Evolutionary conservation across 441 rosid genomes (phyloP).

Genomic region (Populus tomentosa): DNA sequence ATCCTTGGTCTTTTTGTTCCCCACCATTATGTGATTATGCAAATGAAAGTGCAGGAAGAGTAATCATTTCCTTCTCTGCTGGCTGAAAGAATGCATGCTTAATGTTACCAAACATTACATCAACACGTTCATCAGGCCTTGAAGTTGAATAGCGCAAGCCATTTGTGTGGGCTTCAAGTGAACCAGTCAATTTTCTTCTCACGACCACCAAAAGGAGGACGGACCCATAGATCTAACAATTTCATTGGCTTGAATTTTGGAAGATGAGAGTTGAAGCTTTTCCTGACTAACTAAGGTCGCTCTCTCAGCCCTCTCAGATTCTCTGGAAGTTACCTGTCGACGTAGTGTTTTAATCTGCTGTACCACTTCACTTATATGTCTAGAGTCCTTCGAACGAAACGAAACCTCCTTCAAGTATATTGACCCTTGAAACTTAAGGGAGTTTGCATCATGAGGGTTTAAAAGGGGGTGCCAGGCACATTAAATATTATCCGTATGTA

Average conservation of each 20-base stretch:
- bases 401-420: constrained; percentile 52
- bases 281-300: constrained; percentile 79
- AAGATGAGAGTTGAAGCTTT: constrained; percentile 61
- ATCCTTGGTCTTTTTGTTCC: constrained; percentile 73
- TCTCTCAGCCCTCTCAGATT: constrained; percentile 77
- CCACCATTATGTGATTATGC: constrained; percentile 86
- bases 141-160: constrained; percentile 68
- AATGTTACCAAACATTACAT: constrained; percentile 59
- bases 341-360: constrained; percentile 54
- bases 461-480: constrained; percentile 58
- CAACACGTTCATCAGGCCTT: constrained; percentile 68
- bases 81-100: constrained; percentile 85
- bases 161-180: constrained; percentile 69
- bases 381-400: constrained; percentile 55
- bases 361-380: constrained; percentile 56
- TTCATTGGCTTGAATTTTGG: constrained; percentile 67
- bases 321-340: constrained; percentile 61
- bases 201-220: constrained; percentile 66
- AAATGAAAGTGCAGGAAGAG: constrained; percentile 69
- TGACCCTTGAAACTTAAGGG: constrained; percentile 38
- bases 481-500: constrained; percentile 56
- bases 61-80: constrained; percentile 81
- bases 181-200: constrained; percentile 68
- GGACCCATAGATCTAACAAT: constrained; percentile 64
- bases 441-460: constrained; percentile 43